Base-by-base conservation (phyloP, 2,329 filamentous ascomycete species). In the Tolypocladium album region DNA sequence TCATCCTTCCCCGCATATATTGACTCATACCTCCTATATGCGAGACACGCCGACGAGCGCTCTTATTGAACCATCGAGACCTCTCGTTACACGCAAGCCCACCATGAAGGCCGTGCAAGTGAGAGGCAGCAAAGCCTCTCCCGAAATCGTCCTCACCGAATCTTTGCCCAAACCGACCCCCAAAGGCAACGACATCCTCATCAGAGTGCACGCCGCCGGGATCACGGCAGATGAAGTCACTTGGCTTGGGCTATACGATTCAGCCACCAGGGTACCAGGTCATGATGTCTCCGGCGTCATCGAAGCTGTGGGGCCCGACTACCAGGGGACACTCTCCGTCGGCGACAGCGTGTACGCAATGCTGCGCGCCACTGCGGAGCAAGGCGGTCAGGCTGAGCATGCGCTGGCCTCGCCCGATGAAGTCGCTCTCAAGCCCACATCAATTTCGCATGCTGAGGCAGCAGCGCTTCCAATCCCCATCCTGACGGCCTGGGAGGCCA, bases 61-160 rank as follows among this genome's bases (percentile, higher is more conserved):
- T 7, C 45, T 17, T 11, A 3, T 22, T 12, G 24, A 12, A 31
- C 4, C 2, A 5, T 53, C 17, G 17, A 17, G 4, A 20, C 27
- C 8, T 12, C 4, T 34, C 47, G 8, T 1, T 34, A 17, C 8
- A 53, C 27, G 8, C 8, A 3, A 15, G 8, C 20, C 13, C 31
- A 62, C n/a, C 15, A 74, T 75, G 73, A 72, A 68, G 50, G 71
- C 71, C 9, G 61, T 74, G 20, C 69, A 73, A 47, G 62, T 75
- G 34, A 56, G 69, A 0, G 71, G 70, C 24, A 62, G 64, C n/a
- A 63, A 60, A 1, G 59, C 58, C 0, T 61, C 62, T 34, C 68
- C 66, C 2, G 40, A 61, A 0, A 58, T 72, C 24, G 58, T 31
- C 20, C 59, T 63, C 47, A 65, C 58, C 17, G 8, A 55, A 0